Percentiles rank a stretch among this genome's conserved stretches.
Conservation (phyloP, 1,284 basidiomycete genomes). For the Cutaneotrichosporon cavernicola region DNA sequence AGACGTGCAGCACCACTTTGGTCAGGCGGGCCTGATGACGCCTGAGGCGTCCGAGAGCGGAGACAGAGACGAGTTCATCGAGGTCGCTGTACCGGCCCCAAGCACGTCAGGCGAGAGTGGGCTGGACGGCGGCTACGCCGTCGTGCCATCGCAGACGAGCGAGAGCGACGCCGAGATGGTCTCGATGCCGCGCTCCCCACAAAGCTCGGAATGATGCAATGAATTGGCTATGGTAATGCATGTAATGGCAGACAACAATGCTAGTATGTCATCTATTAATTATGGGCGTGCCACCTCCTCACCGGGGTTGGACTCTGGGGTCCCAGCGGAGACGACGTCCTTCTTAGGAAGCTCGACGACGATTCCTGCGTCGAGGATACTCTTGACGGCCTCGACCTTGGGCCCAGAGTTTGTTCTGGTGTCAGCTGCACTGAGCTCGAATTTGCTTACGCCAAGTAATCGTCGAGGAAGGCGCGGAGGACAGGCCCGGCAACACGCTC, state of each 20-base stretch:
- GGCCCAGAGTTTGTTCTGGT: slow-evolving; percentile 32
- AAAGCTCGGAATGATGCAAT: neutral
- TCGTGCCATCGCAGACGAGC: slow-evolving; percentile 10
- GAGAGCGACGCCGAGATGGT: slow-evolving; percentile 23
- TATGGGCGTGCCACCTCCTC: slow-evolving; percentile 3
- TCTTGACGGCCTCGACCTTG: slow-evolving; percentile 41
- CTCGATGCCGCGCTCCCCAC: slow-evolving; percentile 14
- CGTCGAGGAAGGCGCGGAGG: slow-evolving; percentile 60
- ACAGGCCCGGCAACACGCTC: slow-evolving; percentile 69
- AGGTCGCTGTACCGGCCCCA: slow-evolving; percentile 1
- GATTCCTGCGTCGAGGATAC: slow-evolving; percentile 41
- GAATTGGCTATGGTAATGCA: neutral
- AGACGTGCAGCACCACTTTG: slow-evolving; percentile 6
- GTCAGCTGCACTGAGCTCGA: slow-evolving; percentile 9
- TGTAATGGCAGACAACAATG: slow-evolving; percentile 3
- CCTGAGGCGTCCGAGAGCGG: slow-evolving; percentile 13
- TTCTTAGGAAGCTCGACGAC: slow-evolving; percentile 32
- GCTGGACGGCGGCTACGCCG: slow-evolving; percentile 25
- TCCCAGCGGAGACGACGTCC: slow-evolving; percentile 13
- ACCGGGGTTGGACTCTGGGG: neutral
- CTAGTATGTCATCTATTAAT: slow-evolving; percentile 1
- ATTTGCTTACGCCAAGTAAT: slow-evolving; percentile 39
- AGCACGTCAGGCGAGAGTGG: slow-evolving; percentile 16
- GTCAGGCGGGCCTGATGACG: slow-evolving; percentile 7
- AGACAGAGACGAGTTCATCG: slow-evolving; percentile 2